A percentile compares a stretch with the other conserved stretches of the same genome.
Evolutionary conservation across 106 monocot genomes (phyloP).

Genomic region (Apostasia ramifera): DNA sequence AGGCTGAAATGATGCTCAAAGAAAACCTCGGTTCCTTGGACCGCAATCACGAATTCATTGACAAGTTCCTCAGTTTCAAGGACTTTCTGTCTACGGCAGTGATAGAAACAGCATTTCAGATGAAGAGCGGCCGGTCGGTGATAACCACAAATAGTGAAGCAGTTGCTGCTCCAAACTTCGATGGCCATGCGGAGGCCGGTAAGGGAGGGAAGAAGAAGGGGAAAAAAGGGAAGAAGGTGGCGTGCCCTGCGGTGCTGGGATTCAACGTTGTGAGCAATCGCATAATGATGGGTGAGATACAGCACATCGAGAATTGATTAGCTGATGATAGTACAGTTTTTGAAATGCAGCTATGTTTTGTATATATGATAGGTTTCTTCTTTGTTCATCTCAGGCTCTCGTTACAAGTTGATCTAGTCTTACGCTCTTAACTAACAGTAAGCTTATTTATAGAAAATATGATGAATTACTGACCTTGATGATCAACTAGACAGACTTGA

Average conservation of each 20-base stretch:
- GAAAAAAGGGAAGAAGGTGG: conserved; percentile 89
- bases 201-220: conserved; percentile 60
- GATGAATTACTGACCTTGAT: too few species aligned
- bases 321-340: not conserved
- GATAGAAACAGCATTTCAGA: conserved; percentile 65
- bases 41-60: conserved; percentile 65
- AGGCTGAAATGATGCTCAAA: conserved; percentile 72
- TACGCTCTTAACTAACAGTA: too few species aligned
- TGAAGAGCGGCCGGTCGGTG: not conserved
- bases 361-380: not conserved
- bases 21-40: conserved; percentile 82
- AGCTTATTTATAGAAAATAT: too few species aligned
- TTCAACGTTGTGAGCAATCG: conserved; percentile 88
- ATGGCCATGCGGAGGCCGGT: conserved; percentile 13
- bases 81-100: conserved; percentile 72
- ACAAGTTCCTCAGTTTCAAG: conserved; percentile 92
- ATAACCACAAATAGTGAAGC: not conserved
- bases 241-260: conserved; percentile 42
- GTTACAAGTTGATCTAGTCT: too few species aligned
- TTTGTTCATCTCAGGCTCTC: too few species aligned
- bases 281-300: conserved; percentile 98
- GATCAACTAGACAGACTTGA: too few species aligned
- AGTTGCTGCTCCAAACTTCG: not conserved
- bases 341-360: not conserved
- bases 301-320: conserved; percentile 68